phyloP scores from a whole-genome alignment of 2,329 filamentous ascomycete genomes.

The Harringtonia lauricola region DNA sequence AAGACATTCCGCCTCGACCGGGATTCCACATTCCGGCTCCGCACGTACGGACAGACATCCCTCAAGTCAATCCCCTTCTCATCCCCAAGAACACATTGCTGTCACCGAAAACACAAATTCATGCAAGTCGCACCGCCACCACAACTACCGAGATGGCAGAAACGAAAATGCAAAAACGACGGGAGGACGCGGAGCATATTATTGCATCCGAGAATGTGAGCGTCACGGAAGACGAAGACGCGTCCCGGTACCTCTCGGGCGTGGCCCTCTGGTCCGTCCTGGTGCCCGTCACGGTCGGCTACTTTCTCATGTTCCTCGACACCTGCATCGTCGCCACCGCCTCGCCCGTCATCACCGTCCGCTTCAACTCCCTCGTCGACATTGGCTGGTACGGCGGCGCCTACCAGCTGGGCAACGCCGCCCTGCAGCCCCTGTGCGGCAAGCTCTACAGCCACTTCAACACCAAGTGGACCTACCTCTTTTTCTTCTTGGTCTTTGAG shows the following conservation, averaged over 20 bases:
- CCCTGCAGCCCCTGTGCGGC: slow-evolving; percentile 29
- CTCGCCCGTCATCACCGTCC: slow-evolving; percentile 1
- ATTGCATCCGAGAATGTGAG: not conserved
- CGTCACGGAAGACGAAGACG: not conserved
- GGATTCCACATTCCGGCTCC: not conserved
- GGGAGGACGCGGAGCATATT: not conserved
- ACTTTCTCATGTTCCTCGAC: not conserved
- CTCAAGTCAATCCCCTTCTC: not conserved
- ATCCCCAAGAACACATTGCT: no score
- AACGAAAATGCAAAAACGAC: not conserved
- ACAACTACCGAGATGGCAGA: not conserved
- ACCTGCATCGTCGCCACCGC: not conserved
- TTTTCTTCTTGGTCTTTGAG: slow-evolving; percentile 39
- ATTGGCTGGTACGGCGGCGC: slow-evolving; percentile 15
- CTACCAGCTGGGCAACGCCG: slow-evolving; percentile 13
- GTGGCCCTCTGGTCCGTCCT: not conserved
- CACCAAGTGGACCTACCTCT: slow-evolving; percentile 26
- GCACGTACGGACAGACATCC: not conserved
- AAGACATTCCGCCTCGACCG: no score
- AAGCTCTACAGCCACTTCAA: slow-evolving; percentile 34
- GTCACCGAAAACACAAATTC: not conserved
- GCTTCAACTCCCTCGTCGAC: slow-evolving; percentile 4
- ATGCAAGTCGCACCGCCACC: not conserved
- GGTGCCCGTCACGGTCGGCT: not conserved
- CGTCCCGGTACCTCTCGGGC: no score